phyloP scores from a whole-genome alignment of 1,284 basidiomycete genomes.

The Tilletia caries region DNA sequence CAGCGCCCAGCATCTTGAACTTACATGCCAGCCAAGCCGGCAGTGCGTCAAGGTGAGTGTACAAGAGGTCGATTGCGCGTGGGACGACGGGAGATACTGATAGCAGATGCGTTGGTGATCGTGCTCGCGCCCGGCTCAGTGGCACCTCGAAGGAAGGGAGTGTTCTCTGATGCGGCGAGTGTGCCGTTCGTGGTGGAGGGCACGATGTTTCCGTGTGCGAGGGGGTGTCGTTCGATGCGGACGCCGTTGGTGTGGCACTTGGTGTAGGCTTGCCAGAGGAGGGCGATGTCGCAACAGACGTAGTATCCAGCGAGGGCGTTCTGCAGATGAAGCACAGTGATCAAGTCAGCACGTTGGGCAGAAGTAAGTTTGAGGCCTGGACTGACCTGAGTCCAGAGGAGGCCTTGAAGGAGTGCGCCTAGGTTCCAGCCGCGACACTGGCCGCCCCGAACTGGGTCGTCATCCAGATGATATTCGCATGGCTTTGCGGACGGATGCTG shows the following conservation, averaged over 20 bases:
- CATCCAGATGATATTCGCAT: no score
- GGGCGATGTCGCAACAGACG: slow-evolving; percentile 72
- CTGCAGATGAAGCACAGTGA: slow-evolving; percentile 16
- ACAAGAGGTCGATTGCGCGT: no score
- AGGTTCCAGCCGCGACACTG: no score
- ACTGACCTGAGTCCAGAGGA: no score
- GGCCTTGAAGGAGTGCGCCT: slow-evolving; percentile 70
- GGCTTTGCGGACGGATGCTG: no score
- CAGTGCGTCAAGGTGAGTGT: no score
- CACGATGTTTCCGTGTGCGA: slow-evolving; percentile 5
- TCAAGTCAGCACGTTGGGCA: no score
- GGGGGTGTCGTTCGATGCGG: background rate
- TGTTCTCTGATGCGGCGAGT: background rate
- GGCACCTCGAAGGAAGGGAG: background rate
- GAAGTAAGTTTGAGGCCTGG: no score
- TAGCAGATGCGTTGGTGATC: slow-evolving; percentile 6
- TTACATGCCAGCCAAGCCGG: no score
- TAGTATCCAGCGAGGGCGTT: slow-evolving; percentile 63
- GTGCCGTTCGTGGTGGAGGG: background rate
- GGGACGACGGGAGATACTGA: slow-evolving; percentile 3
- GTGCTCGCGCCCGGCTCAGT: background rate
- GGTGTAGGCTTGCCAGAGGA: slow-evolving; percentile 10
- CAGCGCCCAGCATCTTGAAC: no score
- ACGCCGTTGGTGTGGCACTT: slow-evolving; percentile 1
- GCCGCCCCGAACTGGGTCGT: no score